Evolutionary conservation across 352 stramenopile genomes (phyloP).

Genomic region (Phytophthora boehmeriae): DNA sequence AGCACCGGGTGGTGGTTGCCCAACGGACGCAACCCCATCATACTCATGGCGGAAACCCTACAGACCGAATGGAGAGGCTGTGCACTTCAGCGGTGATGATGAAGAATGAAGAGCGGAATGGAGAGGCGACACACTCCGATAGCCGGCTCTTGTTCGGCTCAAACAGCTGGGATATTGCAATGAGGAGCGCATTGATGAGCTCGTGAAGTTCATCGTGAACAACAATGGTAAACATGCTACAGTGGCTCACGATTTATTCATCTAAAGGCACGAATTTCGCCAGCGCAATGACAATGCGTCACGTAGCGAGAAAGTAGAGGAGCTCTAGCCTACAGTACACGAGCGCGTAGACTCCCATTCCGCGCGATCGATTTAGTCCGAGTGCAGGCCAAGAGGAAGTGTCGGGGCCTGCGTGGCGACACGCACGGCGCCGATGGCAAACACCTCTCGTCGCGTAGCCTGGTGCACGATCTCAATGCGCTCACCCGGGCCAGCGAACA

Average conservation of each 20-base stretch:
- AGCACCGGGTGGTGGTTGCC: conserved; percentile 26
- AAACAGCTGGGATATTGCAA: no score
- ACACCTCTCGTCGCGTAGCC: conserved; percentile 79
- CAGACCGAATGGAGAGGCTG: conserved; percentile 3
- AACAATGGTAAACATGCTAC: background rate
- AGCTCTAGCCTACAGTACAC: conserved; percentile 32
- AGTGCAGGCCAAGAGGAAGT: conserved; percentile 64
- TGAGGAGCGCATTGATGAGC: no score
- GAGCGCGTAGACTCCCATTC: conserved; percentile 12
- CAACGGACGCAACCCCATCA: conserved; percentile 38
- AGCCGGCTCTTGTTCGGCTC: no score
- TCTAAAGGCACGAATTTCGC: conserved; percentile 23
- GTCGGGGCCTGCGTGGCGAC: conserved; percentile 58
- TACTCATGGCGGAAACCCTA: conserved; percentile 22
- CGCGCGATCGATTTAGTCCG: conserved; percentile 42
- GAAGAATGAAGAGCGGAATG: conserved; percentile 15
- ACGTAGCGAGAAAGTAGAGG: conserved; percentile 9
- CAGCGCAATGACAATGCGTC: no score
- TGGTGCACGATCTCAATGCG: conserved; percentile 88
- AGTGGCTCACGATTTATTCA: conserved; percentile 12
- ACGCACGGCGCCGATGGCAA: conserved; percentile 79
- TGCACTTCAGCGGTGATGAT: conserved; percentile 10
- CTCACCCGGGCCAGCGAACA: conserved; percentile 79
- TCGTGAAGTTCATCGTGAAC: no score
- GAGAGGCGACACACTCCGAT: background rate